These are phyloP conservation scores for Withania somnifera DNA, from an alignment of 305 asterid genomes.

Conservation along the genomic window DNA sequence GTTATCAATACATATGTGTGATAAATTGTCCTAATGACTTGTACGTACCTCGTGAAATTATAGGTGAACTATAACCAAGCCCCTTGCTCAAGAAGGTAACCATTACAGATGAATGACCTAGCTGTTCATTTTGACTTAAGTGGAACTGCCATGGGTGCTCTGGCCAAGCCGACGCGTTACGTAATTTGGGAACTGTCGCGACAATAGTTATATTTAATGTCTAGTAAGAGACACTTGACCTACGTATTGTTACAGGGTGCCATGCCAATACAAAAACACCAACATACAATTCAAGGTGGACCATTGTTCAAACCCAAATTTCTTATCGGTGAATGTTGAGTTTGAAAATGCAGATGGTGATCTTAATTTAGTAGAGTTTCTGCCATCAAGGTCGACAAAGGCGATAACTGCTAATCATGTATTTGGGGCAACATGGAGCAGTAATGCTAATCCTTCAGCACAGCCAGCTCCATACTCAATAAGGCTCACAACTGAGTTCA, in stretches of 20 bases:
- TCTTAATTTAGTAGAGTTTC: constrained; percentile 33
- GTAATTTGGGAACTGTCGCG: constrained; percentile 29
- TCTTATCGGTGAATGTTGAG: constrained; percentile 42
- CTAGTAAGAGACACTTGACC: background rate
- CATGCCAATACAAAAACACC: constrained; percentile 42
- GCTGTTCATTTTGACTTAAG: constrained; percentile 55
- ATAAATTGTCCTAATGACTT: background rate
- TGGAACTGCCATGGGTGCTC: constrained; percentile 43
- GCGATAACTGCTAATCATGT: constrained; percentile 38
- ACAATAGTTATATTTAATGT: background rate
- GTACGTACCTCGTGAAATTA: background rate
- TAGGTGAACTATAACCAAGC: background rate
- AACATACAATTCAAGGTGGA: constrained; percentile 48
- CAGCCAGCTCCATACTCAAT: constrained; percentile 43
- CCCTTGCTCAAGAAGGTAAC: constrained; percentile 46
- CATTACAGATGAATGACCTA: constrained; percentile 48
- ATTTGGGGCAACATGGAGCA: constrained; percentile 66
- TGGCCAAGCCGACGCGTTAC: constrained; percentile 30
- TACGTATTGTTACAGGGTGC: constrained; percentile 24
- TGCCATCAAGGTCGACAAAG: constrained; percentile 20
- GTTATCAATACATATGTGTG: background rate
- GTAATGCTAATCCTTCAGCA: constrained; percentile 19
- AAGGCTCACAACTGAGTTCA: constrained; percentile 20
- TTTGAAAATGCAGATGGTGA: constrained; percentile 47
- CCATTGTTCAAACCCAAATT: constrained; percentile 41